A percentile compares a stretch with the other conserved stretches of the same genome.
These are phyloP conservation scores for Neofusicoccum cordaticola DNA, from an alignment of 2,329 filamentous ascomycete species.

Conservation along the genomic window DNA sequence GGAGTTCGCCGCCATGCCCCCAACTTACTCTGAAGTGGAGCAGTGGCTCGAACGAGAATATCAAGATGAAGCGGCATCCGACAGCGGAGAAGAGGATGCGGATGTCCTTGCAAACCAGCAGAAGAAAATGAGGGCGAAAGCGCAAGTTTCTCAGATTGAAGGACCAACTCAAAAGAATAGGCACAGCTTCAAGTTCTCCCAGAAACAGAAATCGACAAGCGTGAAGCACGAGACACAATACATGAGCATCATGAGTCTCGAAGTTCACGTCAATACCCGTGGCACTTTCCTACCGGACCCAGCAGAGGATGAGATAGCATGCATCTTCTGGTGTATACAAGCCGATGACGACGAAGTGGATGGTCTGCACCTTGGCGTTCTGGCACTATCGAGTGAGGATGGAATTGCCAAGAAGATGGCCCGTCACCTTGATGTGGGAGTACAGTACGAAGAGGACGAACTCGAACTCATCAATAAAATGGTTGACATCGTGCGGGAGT, in stretches of 20 bases:
- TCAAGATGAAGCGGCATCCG: slow-evolving; percentile 8
- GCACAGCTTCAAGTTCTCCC: slow-evolving; percentile 82
- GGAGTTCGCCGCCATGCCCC: slow-evolving; percentile 72
- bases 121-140: slow-evolving; percentile 19
- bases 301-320: slow-evolving; percentile 82
- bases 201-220: slow-evolving; percentile 69
- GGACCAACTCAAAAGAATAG: slow-evolving; percentile 80
- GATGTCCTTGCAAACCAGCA: slow-evolving; percentile 12
- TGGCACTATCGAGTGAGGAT: slow-evolving; percentile 66
- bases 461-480: slow-evolving; percentile 82
- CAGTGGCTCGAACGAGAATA: slow-evolving; percentile 56
- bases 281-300: slow-evolving; percentile 81
- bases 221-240: slow-evolving; percentile 84
- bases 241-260: slow-evolving; percentile 95
- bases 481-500: slow-evolving; percentile 76
- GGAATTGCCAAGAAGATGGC: slow-evolving; percentile 59
- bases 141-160: slow-evolving; percentile 77
- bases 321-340: slow-evolving; percentile 87
- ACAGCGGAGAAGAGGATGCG: slow-evolving; percentile 16
- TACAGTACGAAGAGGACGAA: slow-evolving; percentile 75
- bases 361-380: slow-evolving; percentile 64
- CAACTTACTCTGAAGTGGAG: slow-evolving; percentile 66
- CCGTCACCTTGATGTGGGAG: slow-evolving; percentile 60
- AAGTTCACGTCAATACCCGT: slow-evolving; percentile 86
- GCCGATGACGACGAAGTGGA: slow-evolving; percentile 52